Conservation (phyloP, 2,329 filamentous ascomycete genomes). For the Knufia fluminis region DNA sequence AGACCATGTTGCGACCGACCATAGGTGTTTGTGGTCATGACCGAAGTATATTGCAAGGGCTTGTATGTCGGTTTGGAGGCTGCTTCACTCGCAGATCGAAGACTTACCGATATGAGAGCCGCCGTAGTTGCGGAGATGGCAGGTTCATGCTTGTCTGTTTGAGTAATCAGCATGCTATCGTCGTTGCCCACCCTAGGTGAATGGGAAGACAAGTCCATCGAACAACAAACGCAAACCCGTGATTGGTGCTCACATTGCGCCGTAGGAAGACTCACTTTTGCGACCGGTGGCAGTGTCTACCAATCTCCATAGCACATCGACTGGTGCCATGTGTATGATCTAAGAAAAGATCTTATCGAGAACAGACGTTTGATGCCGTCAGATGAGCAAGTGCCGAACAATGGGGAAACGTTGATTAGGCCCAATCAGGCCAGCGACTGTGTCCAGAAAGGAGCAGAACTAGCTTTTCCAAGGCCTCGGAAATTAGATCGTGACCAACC, state of each 20-base stretch:
- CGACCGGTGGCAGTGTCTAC: slow-evolving; percentile 3
- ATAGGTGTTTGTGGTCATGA: too few species aligned
- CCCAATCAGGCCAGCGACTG: not conserved
- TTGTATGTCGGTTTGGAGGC: too few species aligned
- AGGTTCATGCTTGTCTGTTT: slow-evolving; percentile 28
- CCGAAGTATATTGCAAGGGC: too few species aligned
- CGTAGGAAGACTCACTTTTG: slow-evolving; percentile 2
- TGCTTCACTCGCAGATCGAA: too few species aligned
- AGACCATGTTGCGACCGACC: too few species aligned
- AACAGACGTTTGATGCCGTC: not conserved
- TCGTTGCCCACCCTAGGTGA: too few species aligned
- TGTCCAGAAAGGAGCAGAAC: slow-evolving; percentile 3
- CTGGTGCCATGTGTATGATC: slow-evolving; percentile 6
- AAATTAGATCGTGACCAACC: slow-evolving; percentile 4
- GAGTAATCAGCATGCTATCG: not conserved
- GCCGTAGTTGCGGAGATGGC: slow-evolving; percentile 11
- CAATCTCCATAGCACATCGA: slow-evolving; percentile 7
- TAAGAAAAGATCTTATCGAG: not conserved
- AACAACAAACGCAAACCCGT: too few species aligned
- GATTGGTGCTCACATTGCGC: not conserved
- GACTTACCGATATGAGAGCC: slow-evolving; percentile 1
- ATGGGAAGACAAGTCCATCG: too few species aligned
- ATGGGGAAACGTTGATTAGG: not conserved
- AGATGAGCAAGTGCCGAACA: not conserved
- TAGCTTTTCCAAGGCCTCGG: slow-evolving; percentile 1